Evolutionary conservation across 1,139 yeast genomes (phyloP).

Genomic region (Hansenula anomala): DNA sequence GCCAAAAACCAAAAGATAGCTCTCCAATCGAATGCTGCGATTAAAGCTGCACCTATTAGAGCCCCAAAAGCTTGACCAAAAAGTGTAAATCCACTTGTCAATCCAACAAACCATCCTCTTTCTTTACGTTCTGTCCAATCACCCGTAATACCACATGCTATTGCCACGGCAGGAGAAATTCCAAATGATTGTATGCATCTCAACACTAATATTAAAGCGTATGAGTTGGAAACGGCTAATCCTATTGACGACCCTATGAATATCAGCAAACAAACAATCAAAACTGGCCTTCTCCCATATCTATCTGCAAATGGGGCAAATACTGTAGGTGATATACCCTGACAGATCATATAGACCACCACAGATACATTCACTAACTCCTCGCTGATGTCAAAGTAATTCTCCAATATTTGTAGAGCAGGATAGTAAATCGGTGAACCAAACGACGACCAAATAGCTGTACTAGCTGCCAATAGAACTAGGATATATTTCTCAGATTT

Average conservation of each 20-base stretch:
- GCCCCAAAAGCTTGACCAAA: slow-evolving; percentile 78
- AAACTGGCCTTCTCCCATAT: slow-evolving; percentile 65
- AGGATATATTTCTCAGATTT: slow-evolving; percentile 30
- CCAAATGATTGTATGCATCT: slow-evolving; percentile 69
- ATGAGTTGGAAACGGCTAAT: slow-evolving; percentile 49
- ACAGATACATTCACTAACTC: slow-evolving; percentile 61
- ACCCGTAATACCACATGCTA: slow-evolving; percentile 62
- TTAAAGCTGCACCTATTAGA: slow-evolving; percentile 63
- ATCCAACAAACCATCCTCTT: slow-evolving; percentile 63
- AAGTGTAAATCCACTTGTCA: slow-evolving; percentile 57
- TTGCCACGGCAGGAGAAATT: slow-evolving; percentile 65
- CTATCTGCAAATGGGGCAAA: slow-evolving; percentile 63
- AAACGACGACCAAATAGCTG: slow-evolving; percentile 59
- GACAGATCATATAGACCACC: slow-evolving; percentile 66
- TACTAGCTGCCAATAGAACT: slow-evolving; percentile 35
- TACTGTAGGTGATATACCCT: slow-evolving; percentile 65
- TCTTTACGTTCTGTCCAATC: slow-evolving; percentile 59
- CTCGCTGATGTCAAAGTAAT: slow-evolving; percentile 46
- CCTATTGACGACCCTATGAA: slow-evolving; percentile 58
- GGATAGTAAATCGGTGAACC: slow-evolving; percentile 74
- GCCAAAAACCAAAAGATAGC: slow-evolving; percentile 73
- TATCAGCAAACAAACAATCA: slow-evolving; percentile 45
- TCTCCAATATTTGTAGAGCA: slow-evolving; percentile 51
- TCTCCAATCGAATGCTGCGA: slow-evolving; percentile 62
- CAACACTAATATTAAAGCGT: slow-evolving; percentile 48